Evolutionary conservation across 228 moss, liverwort and hornwort species (phyloP).

Genomic region (Sphagnum magellanicum): DNA sequence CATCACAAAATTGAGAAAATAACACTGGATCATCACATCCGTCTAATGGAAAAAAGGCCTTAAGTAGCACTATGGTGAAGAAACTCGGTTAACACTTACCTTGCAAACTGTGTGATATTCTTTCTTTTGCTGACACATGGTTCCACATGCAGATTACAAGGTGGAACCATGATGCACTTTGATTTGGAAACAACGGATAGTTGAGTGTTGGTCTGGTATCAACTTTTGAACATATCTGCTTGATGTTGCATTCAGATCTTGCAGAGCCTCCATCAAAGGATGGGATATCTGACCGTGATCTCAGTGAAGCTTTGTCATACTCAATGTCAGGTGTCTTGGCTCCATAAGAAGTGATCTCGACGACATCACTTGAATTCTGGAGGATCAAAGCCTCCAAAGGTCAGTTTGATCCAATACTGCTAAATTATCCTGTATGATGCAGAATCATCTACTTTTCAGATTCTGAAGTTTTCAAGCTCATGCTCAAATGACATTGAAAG

Average conservation of each 20-base stretch:
- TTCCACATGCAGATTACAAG: too few relatives aligned
- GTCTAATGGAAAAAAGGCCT: too few relatives aligned
- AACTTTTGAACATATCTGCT: too few relatives aligned
- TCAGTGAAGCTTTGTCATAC: conserved; percentile 12
- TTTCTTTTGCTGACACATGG: too few relatives aligned
- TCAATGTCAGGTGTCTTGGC: conserved; percentile 26
- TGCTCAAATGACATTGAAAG: conserved; percentile 9
- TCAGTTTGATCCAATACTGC: conserved; percentile 30
- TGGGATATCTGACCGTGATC: conserved; percentile 16
- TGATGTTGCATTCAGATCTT: conserved; percentile 5
- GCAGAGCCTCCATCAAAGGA: conserved; percentile 14
- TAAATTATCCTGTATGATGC: conserved; percentile 23
- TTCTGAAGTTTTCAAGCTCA: conserved; percentile 29
- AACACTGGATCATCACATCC: too few relatives aligned
- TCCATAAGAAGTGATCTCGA: conserved; percentile 63
- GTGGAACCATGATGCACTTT: too few relatives aligned
- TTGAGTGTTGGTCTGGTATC: too few relatives aligned
- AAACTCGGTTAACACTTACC: too few relatives aligned
- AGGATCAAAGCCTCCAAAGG: conserved; percentile 65
- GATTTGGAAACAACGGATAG: too few relatives aligned
- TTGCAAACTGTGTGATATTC: too few relatives aligned
- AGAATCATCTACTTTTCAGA: conserved; percentile 22
- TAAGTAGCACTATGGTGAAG: too few relatives aligned
- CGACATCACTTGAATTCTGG: conserved; percentile 46
- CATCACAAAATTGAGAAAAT: too few relatives aligned